These are phyloP conservation scores for Helotiales sp. DNA, from an alignment of 2,329 filamentous ascomycete species.

Conservation along the genomic window DNA sequence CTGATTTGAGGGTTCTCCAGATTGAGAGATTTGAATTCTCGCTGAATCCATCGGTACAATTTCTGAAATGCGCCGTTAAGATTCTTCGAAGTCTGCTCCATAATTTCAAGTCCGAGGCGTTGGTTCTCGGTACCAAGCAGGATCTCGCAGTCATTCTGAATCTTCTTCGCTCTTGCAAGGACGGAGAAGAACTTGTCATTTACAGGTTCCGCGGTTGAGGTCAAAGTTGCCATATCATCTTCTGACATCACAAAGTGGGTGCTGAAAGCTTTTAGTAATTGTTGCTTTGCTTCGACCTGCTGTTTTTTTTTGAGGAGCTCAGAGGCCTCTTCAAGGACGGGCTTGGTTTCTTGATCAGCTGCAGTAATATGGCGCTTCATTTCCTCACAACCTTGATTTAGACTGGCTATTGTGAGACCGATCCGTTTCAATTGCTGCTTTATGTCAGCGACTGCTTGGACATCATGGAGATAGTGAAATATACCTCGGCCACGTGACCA, in stretches of 20 bases:
- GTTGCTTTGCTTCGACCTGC: constrained; percentile 77
- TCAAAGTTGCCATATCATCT: constrained; percentile 74
- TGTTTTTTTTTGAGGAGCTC: constrained; percentile 70
- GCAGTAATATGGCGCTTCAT: constrained; percentile 76
- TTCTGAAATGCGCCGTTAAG: constrained; percentile 93
- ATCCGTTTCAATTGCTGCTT: constrained; percentile 82
- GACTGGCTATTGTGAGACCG: constrained; percentile 70
- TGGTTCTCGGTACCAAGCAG: constrained; percentile 90
- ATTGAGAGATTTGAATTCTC: constrained; percentile 88
- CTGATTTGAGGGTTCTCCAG: constrained; percentile 94
- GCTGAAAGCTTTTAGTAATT: constrained; percentile 74
- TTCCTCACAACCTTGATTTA: constrained; percentile 78
- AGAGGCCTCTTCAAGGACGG: constrained; percentile 76
- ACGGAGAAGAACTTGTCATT: constrained; percentile 81
- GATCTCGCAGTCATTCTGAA: constrained; percentile 85
- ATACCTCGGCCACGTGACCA: constrained; percentile 81
- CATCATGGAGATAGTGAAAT: not conserved
- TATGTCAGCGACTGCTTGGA: constrained; percentile 28
- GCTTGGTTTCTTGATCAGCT: constrained; percentile 72
- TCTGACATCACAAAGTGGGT: constrained; percentile 83
- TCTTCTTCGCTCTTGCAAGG: constrained; percentile 78
- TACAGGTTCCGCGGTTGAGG: constrained; percentile 76
- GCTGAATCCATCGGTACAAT: constrained; percentile 91
- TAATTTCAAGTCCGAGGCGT: constrained; percentile 81
- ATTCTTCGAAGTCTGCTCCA: constrained; percentile 85